phyloP scores from a whole-genome alignment of 2,329 filamentous ascomycete genomes.

The Penicillium palitans region DNA sequence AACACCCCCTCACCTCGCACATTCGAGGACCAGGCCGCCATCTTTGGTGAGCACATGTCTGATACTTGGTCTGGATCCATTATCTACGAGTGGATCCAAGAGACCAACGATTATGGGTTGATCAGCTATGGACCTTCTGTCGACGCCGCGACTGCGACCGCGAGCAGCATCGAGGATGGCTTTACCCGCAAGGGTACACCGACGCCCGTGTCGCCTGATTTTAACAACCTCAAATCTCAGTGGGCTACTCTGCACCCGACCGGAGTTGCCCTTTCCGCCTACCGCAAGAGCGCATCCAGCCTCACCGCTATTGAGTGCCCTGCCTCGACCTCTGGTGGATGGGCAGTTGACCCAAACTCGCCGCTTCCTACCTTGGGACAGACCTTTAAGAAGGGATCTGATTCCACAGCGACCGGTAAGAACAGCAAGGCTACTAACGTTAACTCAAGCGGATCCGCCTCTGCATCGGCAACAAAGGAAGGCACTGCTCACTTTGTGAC shows the following conservation, averaged over 20 bases:
- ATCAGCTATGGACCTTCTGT: slow-evolving; percentile 70
- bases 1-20: slow-evolving; percentile 53
- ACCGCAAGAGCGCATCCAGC: slow-evolving; percentile 61
- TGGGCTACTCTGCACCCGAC: slow-evolving; percentile 73
- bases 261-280: slow-evolving; percentile 65
- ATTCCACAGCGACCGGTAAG: slow-evolving; percentile 12
- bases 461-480: slow-evolving; percentile 6
- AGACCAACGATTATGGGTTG: slow-evolving; percentile 79
- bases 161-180: slow-evolving; percentile 62
- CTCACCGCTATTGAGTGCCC: slow-evolving; percentile 67
- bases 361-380: slow-evolving; percentile 69
- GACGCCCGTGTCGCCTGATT: slow-evolving; percentile 72
- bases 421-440: slow-evolving; percentile 11
- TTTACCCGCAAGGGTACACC: slow-evolving; percentile 72
- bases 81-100: slow-evolving; percentile 87
- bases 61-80: slow-evolving; percentile 73
- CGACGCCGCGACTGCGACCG: slow-evolving; percentile 54
- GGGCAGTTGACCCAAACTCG: slow-evolving; percentile 71
- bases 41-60: slow-evolving; percentile 73
- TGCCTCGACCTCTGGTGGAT: slow-evolving; percentile 64
- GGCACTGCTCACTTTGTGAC: slow-evolving; percentile 9
- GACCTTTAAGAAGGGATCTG: slow-evolving; percentile 30
- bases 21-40: slow-evolving; percentile 67
- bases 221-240: slow-evolving; percentile 70
- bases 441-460: slow-evolving; percentile 1